A percentile compares a stretch with the other conserved stretches of the same genome.
Evolutionary conservation across 768 basidiomycete genomes (phyloP).

Genomic region (Glaciozyma antarctica): DNA sequence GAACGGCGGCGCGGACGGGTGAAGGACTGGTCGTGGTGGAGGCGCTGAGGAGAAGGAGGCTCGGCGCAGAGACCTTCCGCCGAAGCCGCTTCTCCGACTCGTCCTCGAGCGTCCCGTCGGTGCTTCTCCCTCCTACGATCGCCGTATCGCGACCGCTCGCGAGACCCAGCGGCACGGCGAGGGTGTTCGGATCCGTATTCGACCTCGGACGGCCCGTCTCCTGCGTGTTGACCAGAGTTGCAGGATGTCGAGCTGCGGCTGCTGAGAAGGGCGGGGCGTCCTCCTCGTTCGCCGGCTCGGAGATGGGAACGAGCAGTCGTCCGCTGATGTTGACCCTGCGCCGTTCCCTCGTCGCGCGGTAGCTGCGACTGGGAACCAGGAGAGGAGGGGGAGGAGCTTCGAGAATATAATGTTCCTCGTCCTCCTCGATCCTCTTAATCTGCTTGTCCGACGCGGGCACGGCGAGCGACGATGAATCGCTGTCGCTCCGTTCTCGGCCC

Average conservation of each 20-base stretch:
- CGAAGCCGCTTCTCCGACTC: not conserved
- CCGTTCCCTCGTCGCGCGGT: slow-evolving; percentile 20
- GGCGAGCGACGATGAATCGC: not conserved
- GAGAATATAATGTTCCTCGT: not conserved
- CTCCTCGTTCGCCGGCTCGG: not conserved
- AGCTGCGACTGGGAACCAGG: not conserved
- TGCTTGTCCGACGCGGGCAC: not conserved
- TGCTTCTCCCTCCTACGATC: not conserved
- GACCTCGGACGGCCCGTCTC: not conserved
- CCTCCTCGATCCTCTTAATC: not conserved
- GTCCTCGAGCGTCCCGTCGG: not conserved
- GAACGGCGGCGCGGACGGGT: not conserved
- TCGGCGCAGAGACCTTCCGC: slow-evolving; percentile 1
- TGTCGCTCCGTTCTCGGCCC: not conserved
- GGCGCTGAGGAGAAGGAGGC: not conserved
- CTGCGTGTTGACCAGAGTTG: not conserved
- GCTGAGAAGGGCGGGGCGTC: not conserved
- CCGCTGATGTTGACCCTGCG: slow-evolving; percentile 25
- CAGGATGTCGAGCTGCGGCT: not conserved
- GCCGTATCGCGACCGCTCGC: not conserved
- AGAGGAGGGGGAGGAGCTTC: not conserved
- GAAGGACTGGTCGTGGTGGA: not conserved
- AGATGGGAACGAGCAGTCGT: not conserved
- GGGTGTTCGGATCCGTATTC: slow-evolving; percentile 1
- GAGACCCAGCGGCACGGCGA: not conserved